Base-by-base conservation (phyloP, 2,329 filamentous ascomycete genomes). In the Pseudogymnoascus sp. region DNA sequence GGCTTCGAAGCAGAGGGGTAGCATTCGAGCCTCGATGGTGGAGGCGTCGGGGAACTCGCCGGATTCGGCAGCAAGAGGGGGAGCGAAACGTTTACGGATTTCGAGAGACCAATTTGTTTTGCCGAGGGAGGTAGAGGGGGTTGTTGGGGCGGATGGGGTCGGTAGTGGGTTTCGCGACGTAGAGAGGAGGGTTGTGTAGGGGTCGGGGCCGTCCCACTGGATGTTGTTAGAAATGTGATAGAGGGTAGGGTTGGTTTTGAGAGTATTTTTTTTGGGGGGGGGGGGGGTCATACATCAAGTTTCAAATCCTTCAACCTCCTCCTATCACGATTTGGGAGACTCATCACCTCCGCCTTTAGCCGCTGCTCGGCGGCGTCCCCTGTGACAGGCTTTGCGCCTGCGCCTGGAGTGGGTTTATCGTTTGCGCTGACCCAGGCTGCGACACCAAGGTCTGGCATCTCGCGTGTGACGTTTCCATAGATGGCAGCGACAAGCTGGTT, bases 401-500 rank as follows among this genome's bases (percentile, higher is more conserved):
- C 76, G 44, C 78, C 79, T 10, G 82, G 76, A 16, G 81, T 75
- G 16, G 85, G 85, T 70, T 89, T 89, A 69, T 89, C 86, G 70
- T 88, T 87, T 62, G 86, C 85, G 73, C 85, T 88, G 72, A 89
- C 86, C 86, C 86, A 89, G 65, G 84, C 84, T 59, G 86, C 86
- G 70, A 87, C 81, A 69, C 86, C 86, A 72, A 80, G 80, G 67
- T 88, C 86, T 64, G 86, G 86, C 78, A 87, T 83, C 72, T 89
- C 86, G 64, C 86, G 78, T 37, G 85, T 88, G 65, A 88, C 82
- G 79, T 89, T 89, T 70, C 81, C 85, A 72, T 86, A 86, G 69
- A 89, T 84, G 63, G 84, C 85, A 64, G 85, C 79, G 66, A 89
- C 77, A 61, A 89, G 81, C 74, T 87, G 85, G 73, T 89, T 89